These are phyloP conservation scores for Trichoderma guizhouense DNA, from an alignment of 2,329 filamentous ascomycete species.

Conservation along the genomic window DNA sequence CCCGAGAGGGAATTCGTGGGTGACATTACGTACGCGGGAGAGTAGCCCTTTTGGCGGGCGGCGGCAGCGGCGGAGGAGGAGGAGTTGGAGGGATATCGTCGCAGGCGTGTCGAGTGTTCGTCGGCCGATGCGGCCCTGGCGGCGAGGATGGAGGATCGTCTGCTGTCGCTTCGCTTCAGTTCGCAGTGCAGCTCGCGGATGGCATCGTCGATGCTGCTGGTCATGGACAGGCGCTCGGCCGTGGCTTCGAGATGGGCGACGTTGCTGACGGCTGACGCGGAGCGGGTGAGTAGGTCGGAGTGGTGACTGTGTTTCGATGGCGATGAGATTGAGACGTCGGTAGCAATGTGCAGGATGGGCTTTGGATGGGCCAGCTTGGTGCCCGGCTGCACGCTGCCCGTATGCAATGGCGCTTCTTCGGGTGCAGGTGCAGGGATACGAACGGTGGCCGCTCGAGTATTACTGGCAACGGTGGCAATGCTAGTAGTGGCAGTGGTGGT, in stretches of 20 bases:
- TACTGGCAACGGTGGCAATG: not conserved
- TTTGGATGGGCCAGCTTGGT: conserved; percentile 39
- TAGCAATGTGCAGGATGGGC: conserved; percentile 48
- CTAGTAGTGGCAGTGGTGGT: not conserved
- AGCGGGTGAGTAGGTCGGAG: conserved; percentile 59
- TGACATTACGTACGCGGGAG: conserved; percentile 57
- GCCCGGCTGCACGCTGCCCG: conserved; percentile 43
- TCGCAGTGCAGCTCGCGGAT: conserved; percentile 71
- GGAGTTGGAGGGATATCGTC: conserved; percentile 45
- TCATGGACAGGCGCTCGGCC: conserved; percentile 70
- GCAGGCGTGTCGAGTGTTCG: conserved; percentile 29
- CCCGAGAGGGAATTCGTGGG: conserved; percentile 61
- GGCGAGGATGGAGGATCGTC: conserved; percentile 60
- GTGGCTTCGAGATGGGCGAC: conserved; percentile 72
- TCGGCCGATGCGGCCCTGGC: conserved; percentile 35
- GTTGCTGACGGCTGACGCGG: conserved; percentile 62
- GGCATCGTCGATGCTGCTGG: conserved; percentile 73
- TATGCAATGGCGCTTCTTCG: conserved; percentile 31
- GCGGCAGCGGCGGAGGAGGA: conserved; percentile 55
- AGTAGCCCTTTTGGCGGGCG: not conserved
- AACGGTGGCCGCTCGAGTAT: not conserved
- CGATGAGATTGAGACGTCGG: conserved; percentile 44
- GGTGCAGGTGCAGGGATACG: not conserved
- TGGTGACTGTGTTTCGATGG: conserved; percentile 51
- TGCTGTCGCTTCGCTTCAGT: conserved; percentile 66